Evolutionary conservation across 2,329 filamentous ascomycete genomes (phyloP), one percentile per base, ranked within the genome.

Genomic region (Scedosporium dehoogii): DNA sequence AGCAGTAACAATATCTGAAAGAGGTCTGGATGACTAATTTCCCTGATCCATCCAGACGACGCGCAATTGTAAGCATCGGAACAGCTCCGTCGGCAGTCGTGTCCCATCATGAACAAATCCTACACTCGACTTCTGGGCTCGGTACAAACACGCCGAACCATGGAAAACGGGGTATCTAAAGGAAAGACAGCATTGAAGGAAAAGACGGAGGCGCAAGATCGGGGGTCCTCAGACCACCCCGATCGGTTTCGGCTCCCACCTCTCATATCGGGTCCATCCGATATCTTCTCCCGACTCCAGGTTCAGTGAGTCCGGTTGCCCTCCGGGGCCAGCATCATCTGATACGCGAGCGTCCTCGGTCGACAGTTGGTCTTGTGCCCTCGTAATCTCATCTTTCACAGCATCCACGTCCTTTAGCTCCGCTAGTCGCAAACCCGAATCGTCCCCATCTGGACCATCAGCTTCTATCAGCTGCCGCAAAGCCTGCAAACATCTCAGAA

Each of bases 401-500:
- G 75, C 23, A 86, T 69, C n/a, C 74, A 71, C n/a, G 44, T 59
- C 41, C 38, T 58, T 58, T 29, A 58, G 21, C 14, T 38, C 56
- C 21, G 27, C 9, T 7, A 89, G 72, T 62, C 77, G 12, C 12
- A 23, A 23, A 5, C 10, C 3, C 23, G 51, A 14, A 23, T 9
- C 80, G 68, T 90, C 86, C 0, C 84, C 63, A 41, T 66, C 67
- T 4, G 68, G 69, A 0, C 84, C 62, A 41, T 66, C 67, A 6
- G 67, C 69, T 42, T 70, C 69, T 38, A 77, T 63, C 51, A 85
- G 68, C 33, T 73, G 74, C 63, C 74, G 71, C 16, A 74, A 74
- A 16, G 85, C 68, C 68, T 76, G 76, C 63, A 79, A 63, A 44
- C 76, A 79, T 61, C 75, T 75, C 21, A 80, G 68, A 63, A 80